Evolutionary conservation across 768 basidiomycete genomes (phyloP), one percentile per base, ranked within the genome.

Genomic region (Tulasnella sp.): DNA sequence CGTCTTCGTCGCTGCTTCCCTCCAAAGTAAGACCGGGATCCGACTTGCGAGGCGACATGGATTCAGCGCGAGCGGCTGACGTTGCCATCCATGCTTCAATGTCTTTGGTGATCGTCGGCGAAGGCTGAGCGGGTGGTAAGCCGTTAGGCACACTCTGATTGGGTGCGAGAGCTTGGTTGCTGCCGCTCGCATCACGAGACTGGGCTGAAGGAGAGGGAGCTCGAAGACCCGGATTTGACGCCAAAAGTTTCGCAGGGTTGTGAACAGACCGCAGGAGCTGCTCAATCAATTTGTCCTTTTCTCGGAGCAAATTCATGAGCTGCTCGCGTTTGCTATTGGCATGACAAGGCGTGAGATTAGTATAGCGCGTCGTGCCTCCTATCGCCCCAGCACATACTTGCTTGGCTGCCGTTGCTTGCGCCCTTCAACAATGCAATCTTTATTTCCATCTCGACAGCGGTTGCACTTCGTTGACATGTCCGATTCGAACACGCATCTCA

Each of bases 201-300:
- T 72, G n/a, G n/a, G 34, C 35, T 17, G 52, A 62, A 17, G 65
- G 72, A 26, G 72, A 39, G 47, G 66, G 65, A 3, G 40, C n/a
- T 32, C 32, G 32, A 22, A 72, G 66, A 26, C 47, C 47, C 47
- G 47, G 47, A 9, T 19, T n/a, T 17, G 35, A 14, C 16, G 70
- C 47, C 12, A 39, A n/a, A 1, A 71, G 52, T 11, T 62, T 64
- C 11, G 72, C 32, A 9, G 75, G 75, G 42, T 74, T 76, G 73
- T 75, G 88, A 19, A 72, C 91, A 83, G 93, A 91, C 78, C 92
- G 92, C 75, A 94, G 84, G 16, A 94, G 86, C 16, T 88, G 90
- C 75, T 92, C 90, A 75, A 94, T 94, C 76, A 94, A 89, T 22
- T 87, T 83, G 81, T 94, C 92, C 81, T 94, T 94, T 81, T 94